Percentiles rank a stretch among this genome's conserved stretches.
Conservation (phyloP, 345 rosid genomes). For the Hibiscus tridactylites region DNA sequence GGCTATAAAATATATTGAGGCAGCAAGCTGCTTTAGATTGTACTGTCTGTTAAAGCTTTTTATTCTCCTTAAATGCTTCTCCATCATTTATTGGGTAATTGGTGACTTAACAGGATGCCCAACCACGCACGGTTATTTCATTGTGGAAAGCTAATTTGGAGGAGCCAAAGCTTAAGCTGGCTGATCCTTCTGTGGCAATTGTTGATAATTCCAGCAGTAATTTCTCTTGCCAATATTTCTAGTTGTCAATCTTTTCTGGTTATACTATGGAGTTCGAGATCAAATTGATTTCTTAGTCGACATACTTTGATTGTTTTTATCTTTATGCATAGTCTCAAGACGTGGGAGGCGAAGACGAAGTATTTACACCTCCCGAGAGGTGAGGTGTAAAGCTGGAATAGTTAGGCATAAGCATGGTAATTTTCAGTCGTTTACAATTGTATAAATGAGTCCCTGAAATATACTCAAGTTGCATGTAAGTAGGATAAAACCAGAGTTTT, state of each 20-base stretch:
- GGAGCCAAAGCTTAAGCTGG: constrained; percentile 56
- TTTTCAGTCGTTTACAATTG: constrained; percentile 9
- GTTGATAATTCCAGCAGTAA: constrained; percentile 66
- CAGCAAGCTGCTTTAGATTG: not conserved
- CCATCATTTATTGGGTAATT: constrained; percentile 6
- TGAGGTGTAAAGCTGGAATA: constrained; percentile 57
- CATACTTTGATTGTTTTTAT: constrained; percentile 36
- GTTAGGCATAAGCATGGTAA: constrained; percentile 70
- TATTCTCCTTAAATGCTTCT: not conserved
- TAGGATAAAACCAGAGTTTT: not conserved
- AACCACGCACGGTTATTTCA: constrained; percentile 61
- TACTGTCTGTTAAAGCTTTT: not conserved
- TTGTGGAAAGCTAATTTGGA: constrained; percentile 89
- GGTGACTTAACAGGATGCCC: constrained; percentile 60
- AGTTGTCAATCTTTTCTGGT: not conserved
- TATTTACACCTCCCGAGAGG: constrained; percentile 11
- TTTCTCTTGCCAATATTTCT: constrained; percentile 21
- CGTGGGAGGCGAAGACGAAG: constrained; percentile 63
- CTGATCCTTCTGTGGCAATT: constrained; percentile 76
- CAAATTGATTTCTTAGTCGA: constrained; percentile 12
- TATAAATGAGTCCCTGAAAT: not conserved
- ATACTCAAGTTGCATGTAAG: not conserved
- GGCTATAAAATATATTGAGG: not conserved
- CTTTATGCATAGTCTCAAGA: constrained; percentile 60
- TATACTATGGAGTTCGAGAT: constrained; percentile 9